A percentile compares a stretch with the other conserved stretches of the same genome.
phyloP scores from a whole-genome alignment of 164 flowering plant genomes.

The Macadamia integrifolia region DNA sequence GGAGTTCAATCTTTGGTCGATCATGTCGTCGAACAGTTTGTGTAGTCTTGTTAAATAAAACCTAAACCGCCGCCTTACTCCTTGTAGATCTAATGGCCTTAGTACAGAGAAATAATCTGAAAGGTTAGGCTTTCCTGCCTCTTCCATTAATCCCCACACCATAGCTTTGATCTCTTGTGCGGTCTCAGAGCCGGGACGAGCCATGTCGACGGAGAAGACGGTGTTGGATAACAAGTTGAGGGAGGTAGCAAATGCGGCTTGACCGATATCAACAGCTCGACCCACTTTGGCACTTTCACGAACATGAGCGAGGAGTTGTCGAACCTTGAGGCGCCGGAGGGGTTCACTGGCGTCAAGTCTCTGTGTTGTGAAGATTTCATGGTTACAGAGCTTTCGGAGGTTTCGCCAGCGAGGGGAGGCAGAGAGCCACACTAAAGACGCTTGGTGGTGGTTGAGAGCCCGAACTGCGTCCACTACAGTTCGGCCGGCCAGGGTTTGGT shows the following conservation, averaged over 20 bases:
- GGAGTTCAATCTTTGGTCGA: conserved; percentile 8
- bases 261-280: conserved; percentile 10
- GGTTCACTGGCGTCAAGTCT: conserved; percentile 10
- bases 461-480: conserved; percentile 6
- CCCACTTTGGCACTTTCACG: background rate
- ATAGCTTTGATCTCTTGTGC: conserved; percentile 19
- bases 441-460: conserved; percentile 7
- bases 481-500: conserved; percentile 14
- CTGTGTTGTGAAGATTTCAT: conserved; percentile 8
- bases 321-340: conserved; percentile 17
- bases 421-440: conserved; percentile 18
- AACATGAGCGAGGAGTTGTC: conserved; percentile 10
- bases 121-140: conserved; percentile 10
- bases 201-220: conserved; percentile 23
- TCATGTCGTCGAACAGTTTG: conserved; percentile 9
- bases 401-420: conserved; percentile 19
- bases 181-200: conserved; percentile 2
- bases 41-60: background rate
- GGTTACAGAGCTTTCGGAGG: conserved; percentile 15
- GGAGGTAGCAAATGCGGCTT: conserved; percentile 10
- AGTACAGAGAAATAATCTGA: conserved; percentile 16
- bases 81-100: conserved; percentile 12
- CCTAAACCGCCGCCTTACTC: conserved; percentile 8
- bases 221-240: conserved; percentile 23
- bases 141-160: conserved; percentile 20